Evolutionary conservation across 352 stramenopile genomes (phyloP).

Genomic region (Globisporangium spinosum): DNA sequence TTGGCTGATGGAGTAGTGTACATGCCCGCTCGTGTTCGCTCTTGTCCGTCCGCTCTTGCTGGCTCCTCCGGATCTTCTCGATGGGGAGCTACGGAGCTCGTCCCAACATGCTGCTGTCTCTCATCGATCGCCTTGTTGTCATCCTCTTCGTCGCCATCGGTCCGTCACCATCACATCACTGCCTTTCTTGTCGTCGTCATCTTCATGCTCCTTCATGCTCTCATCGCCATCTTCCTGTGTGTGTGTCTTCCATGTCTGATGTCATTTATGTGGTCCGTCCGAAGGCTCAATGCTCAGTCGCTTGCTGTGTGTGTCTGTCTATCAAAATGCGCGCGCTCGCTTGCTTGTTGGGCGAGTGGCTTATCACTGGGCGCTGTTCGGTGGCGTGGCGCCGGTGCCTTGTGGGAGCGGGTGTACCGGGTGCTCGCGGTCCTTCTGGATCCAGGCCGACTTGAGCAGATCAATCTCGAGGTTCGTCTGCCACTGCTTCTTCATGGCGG

Average conservation of each 20-base stretch:
- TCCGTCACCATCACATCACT: neutral
- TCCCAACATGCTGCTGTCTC: neutral
- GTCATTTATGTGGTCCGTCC: neutral
- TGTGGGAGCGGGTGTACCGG: conserved; percentile 14
- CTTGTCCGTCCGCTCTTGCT: neutral
- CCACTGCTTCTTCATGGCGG: conserved; percentile 55
- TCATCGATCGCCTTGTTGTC: neutral
- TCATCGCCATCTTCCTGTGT: neutral
- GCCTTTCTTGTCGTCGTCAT: neutral
- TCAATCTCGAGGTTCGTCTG: conserved; percentile 67
- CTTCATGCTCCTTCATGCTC: neutral
- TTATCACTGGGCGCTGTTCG: conserved; percentile 9
- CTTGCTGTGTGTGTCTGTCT: conserved; percentile 2
- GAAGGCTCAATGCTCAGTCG: neutral
- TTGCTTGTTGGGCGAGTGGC: neutral
- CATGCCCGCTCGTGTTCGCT: neutral
- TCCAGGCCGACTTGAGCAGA: conserved; percentile 56
- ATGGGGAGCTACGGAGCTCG: neutral
- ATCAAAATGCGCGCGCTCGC: neutral
- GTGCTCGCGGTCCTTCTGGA: conserved; percentile 52
- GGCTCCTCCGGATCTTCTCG: neutral
- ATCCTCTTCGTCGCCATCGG: neutral
- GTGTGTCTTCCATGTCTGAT: neutral
- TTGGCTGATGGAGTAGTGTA: conserved; percentile 4
- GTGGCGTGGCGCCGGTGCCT: neutral